Conservation (phyloP, 1,284 basidiomycete species). For the Takashimella koratensis region DNA sequence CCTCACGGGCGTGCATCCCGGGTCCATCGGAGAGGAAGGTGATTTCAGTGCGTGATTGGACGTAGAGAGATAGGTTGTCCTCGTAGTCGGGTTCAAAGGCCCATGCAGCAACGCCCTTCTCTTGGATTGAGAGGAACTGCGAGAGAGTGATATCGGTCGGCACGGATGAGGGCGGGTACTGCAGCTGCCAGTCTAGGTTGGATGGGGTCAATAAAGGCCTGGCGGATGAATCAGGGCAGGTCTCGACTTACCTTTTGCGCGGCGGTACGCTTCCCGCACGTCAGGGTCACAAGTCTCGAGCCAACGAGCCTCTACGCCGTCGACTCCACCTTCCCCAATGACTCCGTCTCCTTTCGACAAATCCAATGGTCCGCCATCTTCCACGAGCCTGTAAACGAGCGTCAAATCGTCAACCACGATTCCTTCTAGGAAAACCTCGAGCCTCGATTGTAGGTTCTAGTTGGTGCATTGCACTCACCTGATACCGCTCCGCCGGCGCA, state of each 20-base stretch:
- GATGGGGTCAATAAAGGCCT: too few relatives aligned
- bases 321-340: constrained; percentile 85
- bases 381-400: constrained; percentile 58
- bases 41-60: constrained; percentile 89
- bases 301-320: constrained; percentile 88
- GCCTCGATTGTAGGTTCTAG: too few relatives aligned
- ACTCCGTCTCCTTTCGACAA: constrained; percentile 84
- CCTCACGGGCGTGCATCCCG: constrained; percentile 56
- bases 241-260: constrained; percentile 82
- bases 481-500: constrained; percentile 75
- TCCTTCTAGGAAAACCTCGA: too few relatives aligned
- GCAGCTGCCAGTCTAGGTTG: constrained; percentile 81
- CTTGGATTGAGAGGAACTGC: constrained; percentile 94
- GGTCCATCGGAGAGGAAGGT: constrained; percentile 93
- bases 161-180: constrained; percentile 86
- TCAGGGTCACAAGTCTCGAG: constrained; percentile 73
- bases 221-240: too few relatives aligned
- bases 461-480: constrained; percentile 40
- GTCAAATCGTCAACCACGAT: constrained; percentile 10
- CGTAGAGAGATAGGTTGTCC: constrained; percentile 80
- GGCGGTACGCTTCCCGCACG: constrained; percentile 67
- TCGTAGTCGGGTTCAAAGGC: constrained; percentile 96
- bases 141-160: constrained; percentile 95
- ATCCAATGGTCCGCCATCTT: constrained; percentile 89
- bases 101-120: constrained; percentile 97